These are phyloP conservation scores for Scedosporium aurantiacum DNA, from an alignment of 2,329 filamentous ascomycete genomes.

Conservation along the genomic window DNA sequence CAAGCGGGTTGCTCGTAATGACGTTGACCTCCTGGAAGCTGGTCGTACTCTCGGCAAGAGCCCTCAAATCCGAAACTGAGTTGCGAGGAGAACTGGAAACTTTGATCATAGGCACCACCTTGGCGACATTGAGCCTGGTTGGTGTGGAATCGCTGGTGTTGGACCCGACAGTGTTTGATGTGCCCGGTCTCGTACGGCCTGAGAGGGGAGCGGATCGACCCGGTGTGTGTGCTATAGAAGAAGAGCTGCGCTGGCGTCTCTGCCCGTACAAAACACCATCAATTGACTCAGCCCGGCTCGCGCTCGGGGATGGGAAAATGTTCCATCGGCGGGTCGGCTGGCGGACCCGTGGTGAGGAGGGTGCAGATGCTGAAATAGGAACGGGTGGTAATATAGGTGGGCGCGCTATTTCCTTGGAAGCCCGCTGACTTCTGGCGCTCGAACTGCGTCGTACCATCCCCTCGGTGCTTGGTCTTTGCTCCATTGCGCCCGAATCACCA, in stretches of 20 bases:
- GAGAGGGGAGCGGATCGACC: background rate
- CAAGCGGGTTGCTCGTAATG: slow-evolving; percentile 4
- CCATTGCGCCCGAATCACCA: background rate
- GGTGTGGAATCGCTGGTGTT: background rate
- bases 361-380: background rate
- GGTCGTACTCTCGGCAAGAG: background rate
- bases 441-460: background rate
- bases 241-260: background rate
- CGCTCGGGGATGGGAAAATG: background rate
- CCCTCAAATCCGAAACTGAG: background rate
- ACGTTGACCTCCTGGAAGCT: background rate
- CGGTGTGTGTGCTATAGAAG: background rate
- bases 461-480: background rate
- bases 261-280: slow-evolving; percentile 2
- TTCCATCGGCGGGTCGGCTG: slow-evolving; percentile 2
- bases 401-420: background rate
- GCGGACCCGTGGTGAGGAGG: background rate
- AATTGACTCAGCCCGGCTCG: background rate
- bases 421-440: background rate
- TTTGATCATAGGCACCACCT: slow-evolving; percentile 6
- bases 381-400: background rate
- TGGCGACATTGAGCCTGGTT: slow-evolving; percentile 7
- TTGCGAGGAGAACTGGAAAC: background rate
- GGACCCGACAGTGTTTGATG: background rate
- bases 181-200: background rate